phyloP scores from a whole-genome alignment of 306 rosid species.

The Senna tora region DNA sequence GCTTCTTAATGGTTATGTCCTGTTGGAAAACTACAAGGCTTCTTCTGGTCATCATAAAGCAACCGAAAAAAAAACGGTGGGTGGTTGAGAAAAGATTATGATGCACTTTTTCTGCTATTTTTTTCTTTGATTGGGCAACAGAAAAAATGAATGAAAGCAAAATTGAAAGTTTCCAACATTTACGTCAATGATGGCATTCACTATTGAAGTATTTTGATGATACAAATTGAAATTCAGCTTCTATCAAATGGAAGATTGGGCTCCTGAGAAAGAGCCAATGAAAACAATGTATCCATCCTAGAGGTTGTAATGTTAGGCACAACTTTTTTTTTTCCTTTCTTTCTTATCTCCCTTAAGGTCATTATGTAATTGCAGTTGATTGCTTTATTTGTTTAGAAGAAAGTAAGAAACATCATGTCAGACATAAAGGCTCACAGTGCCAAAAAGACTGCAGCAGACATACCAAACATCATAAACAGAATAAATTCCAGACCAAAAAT shows the following conservation, averaged over 20 bases:
- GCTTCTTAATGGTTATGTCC: not conserved
- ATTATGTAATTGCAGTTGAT: too few relatives aligned
- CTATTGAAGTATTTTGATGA: not conserved
- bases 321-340: too few relatives aligned
- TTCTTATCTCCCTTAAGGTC: too few relatives aligned
- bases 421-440: too few relatives aligned
- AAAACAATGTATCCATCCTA: too few relatives aligned
- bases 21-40: constrained; percentile 6
- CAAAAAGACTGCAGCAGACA: too few relatives aligned
- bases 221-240: not conserved
- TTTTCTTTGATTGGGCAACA: not conserved
- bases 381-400: too few relatives aligned
- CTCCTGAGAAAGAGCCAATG: too few relatives aligned
- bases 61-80: not conserved
- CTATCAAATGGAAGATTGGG: not conserved
- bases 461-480: too few relatives aligned
- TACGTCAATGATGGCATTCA: not conserved
- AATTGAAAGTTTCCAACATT: constrained; percentile 11
- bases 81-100: not conserved
- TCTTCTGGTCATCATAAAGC: not conserved
- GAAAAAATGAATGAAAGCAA: not conserved
- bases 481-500: too few relatives aligned
- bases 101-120: not conserved
- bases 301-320: too few relatives aligned
- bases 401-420: too few relatives aligned